Conservation (phyloP, 2,329 filamentous ascomycete species). For the Pezizomycotina sp. region DNA sequence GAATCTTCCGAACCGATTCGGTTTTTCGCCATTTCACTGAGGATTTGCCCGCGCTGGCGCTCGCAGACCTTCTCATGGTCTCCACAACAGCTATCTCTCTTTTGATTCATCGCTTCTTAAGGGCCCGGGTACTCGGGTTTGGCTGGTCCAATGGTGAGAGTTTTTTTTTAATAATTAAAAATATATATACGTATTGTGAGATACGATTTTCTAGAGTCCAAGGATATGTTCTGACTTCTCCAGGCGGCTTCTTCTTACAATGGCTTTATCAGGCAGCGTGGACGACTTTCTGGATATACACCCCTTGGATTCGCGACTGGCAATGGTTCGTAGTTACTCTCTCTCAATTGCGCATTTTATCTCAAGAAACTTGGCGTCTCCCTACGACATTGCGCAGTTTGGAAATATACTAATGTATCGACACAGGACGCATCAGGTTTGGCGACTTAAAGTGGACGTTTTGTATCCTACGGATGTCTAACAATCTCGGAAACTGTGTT, state of each 20-base stretch:
- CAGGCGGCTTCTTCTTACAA: no score
- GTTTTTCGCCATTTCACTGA: slow-evolving; percentile 80
- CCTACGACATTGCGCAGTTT: no score
- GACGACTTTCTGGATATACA: slow-evolving; percentile 66
- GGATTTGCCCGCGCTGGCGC: slow-evolving; percentile 71
- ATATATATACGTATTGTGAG: no score
- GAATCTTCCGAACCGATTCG: slow-evolving; percentile 62
- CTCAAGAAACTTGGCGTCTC: no score
- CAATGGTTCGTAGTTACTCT: slow-evolving; percentile 42
- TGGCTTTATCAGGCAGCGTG: slow-evolving; percentile 64
- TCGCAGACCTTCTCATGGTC: slow-evolving; percentile 78
- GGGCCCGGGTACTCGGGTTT: slow-evolving; percentile 36
- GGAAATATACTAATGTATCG: no score
- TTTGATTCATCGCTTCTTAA: slow-evolving; percentile 52
- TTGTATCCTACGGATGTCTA: no score
- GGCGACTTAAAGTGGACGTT: no score
- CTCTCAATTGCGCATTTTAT: no score
- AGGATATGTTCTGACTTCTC: no score
- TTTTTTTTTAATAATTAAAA: no score
- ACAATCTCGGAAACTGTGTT: no score
- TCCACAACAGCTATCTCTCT: slow-evolving; percentile 53
- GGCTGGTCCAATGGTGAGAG: slow-evolving; percentile 68
- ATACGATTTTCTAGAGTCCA: no score
- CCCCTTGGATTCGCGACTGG: slow-evolving; percentile 77
- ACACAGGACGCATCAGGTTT: slow-evolving; percentile 72